These are phyloP conservation scores for Flueggea neowawraea DNA, from an alignment of 441 rosid genomes.

Conservation along the genomic window DNA sequence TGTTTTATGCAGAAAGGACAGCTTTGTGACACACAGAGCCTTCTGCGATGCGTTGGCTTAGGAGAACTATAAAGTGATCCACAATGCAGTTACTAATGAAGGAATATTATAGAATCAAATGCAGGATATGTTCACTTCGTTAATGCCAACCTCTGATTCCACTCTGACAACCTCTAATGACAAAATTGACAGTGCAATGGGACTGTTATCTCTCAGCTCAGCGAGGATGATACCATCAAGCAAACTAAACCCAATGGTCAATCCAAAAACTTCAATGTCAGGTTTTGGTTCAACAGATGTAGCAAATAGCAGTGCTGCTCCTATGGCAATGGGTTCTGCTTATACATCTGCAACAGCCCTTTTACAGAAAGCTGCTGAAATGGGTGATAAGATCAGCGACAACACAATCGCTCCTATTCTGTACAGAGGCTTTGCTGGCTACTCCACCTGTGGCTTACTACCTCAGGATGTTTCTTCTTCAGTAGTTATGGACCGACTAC, in stretches of 20 bases:
- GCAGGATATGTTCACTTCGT: slow-evolving; percentile 28
- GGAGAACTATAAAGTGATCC: slow-evolving; percentile 41
- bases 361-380: slow-evolving; percentile 58
- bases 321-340: slow-evolving; percentile 20
- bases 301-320: slow-evolving; percentile 21
- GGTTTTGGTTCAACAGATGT: slow-evolving; percentile 15
- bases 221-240: slow-evolving; percentile 20
- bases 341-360: slow-evolving; percentile 56
- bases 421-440: slow-evolving; percentile 46
- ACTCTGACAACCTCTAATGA: slow-evolving; percentile 25
- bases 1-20: slow-evolving; percentile 41
- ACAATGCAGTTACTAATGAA: slow-evolving; percentile 19
- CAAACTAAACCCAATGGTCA: slow-evolving; percentile 26
- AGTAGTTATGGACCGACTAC: slow-evolving; percentile 9
- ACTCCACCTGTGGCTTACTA: slow-evolving; percentile 18
- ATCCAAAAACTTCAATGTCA: slow-evolving; percentile 18
- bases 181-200: slow-evolving; percentile 19
- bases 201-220: slow-evolving; percentile 31
- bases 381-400: slow-evolving; percentile 57
- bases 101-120: slow-evolving; percentile 31
- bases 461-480: slow-evolving; percentile 22
- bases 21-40: slow-evolving; percentile 62
- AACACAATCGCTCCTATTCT: slow-evolving; percentile 41
- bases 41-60: slow-evolving; percentile 60
- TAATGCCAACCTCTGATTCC: slow-evolving; percentile 29